phyloP scores from a whole-genome alignment of 352 stramenopile species.

The Sclerospora graminicola region DNA sequence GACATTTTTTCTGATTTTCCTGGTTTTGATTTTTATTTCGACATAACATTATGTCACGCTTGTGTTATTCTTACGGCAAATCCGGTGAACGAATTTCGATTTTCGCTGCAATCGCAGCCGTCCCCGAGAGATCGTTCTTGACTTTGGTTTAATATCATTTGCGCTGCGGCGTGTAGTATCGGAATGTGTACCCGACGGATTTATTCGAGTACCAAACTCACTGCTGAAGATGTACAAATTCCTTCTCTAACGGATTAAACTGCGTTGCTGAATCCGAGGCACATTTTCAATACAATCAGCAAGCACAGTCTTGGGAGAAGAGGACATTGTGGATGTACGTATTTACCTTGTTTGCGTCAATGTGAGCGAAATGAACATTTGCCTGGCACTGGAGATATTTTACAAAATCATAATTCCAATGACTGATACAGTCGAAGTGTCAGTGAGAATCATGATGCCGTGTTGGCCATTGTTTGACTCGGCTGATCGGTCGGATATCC shows the following conservation, averaged over 20 bases:
- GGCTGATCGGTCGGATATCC: constrained; percentile 2
- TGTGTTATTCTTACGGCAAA: constrained; percentile 35
- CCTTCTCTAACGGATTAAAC: constrained; percentile 20
- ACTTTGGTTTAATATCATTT: constrained; percentile 38
- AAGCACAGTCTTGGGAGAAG: not conserved
- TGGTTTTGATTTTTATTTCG: constrained; percentile 23
- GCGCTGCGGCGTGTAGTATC: constrained; percentile 11
- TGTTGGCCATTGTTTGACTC: constrained; percentile 9
- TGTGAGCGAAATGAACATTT: constrained; percentile 30
- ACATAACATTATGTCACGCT: constrained; percentile 33
- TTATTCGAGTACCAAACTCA: constrained; percentile 1
- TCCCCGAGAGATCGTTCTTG: constrained; percentile 32
- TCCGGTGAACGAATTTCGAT: constrained; percentile 21
- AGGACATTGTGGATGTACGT: constrained; percentile 10
- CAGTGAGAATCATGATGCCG: constrained; percentile 12
- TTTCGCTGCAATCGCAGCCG: constrained; percentile 15
- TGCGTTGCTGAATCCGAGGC: constrained; percentile 19
- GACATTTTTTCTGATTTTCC: too few species aligned
- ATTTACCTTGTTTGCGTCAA: constrained; percentile 32
- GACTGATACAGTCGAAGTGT: constrained; percentile 12
- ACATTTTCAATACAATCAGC: constrained; percentile 3
- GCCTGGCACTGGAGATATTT: constrained; percentile 24
- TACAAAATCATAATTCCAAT: constrained; percentile 25
- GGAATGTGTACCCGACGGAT: constrained; percentile 1
- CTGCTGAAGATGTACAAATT: constrained; percentile 21